Conservation (phyloP, 1,284 basidiomycete species). For the Ganoderma multipileum region DNA sequence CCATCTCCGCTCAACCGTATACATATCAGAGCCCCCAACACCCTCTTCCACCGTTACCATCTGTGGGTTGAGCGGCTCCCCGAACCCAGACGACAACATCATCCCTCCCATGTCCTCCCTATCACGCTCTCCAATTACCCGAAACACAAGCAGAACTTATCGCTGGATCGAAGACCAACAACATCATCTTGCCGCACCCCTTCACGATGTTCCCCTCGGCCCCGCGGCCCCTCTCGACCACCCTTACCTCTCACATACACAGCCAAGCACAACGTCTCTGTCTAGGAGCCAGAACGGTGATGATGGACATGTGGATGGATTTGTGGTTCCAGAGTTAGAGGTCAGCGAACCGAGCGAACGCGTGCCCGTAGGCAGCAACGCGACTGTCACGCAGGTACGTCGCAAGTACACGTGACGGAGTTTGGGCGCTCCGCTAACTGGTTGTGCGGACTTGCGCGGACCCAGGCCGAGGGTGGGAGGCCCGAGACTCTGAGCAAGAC, state of each 20-base stretch:
- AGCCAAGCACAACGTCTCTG: constrained; percentile 43
- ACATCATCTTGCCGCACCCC: constrained; percentile 24
- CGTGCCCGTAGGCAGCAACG: constrained; percentile 43
- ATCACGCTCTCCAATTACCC: constrained; percentile 32
- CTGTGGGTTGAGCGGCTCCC: constrained; percentile 25
- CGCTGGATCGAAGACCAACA: constrained; percentile 76
- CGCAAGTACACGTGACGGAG: constrained; percentile 36
- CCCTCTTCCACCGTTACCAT: constrained; percentile 28
- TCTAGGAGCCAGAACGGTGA: constrained; percentile 42
- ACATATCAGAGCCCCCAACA: constrained; percentile 28
- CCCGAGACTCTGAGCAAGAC: constrained; percentile 43
- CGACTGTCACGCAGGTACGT: constrained; percentile 38
- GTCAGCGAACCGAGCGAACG: constrained; percentile 42
- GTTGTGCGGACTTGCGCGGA: constrained; percentile 19
- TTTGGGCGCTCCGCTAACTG: constrained; percentile 28
- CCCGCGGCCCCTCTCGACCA: constrained; percentile 38
- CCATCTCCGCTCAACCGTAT: constrained; percentile 13
- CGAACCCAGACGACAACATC: constrained; percentile 31
- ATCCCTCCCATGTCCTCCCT: constrained; percentile 26
- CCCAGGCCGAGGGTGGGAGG: constrained; percentile 28
- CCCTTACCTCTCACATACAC: constrained; percentile 63
- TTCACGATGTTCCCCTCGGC: not conserved
- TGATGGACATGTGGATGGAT: constrained; percentile 54
- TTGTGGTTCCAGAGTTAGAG: constrained; percentile 56
- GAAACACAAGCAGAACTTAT: constrained; percentile 66